phyloP scores from a whole-genome alignment of 2,329 filamentous ascomycete species.

The Fusarium fujikuroi region DNA sequence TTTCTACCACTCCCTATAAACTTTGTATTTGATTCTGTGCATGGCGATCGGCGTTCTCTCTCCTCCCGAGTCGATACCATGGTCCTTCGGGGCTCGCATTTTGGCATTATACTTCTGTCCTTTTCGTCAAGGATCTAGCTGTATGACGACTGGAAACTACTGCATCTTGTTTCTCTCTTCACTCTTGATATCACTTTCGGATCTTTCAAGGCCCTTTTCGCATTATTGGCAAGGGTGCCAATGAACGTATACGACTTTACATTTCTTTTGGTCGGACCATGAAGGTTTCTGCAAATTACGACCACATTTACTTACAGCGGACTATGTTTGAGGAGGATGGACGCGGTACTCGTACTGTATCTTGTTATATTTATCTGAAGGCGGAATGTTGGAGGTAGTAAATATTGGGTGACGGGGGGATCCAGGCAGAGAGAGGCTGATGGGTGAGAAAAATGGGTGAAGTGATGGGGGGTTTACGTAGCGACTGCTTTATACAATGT shows the following conservation, averaged over 20 bases:
- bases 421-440: constrained; percentile 24
- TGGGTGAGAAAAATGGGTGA: constrained; percentile 31
- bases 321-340: constrained; percentile 39
- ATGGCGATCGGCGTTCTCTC: constrained; percentile 54
- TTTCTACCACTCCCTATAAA: constrained; percentile 37
- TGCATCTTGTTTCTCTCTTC: constrained; percentile 9
- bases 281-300: constrained; percentile 16
- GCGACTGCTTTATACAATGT: constrained; percentile 53
- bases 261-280: constrained; percentile 26
- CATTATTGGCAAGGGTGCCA: constrained; percentile 7
- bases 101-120: constrained; percentile 4
- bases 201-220: not conserved
- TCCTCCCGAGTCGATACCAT: constrained; percentile 36
- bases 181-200: constrained; percentile 14
- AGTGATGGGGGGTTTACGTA: constrained; percentile 25
- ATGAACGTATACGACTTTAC: constrained; percentile 23
- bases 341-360: constrained; percentile 15
- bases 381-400: not conserved
- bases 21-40: constrained; percentile 45
- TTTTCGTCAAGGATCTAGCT: not conserved
- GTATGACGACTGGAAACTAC: not conserved
- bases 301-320: constrained; percentile 32
- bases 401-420: constrained; percentile 8
- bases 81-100: constrained; percentile 20
- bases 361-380: constrained; percentile 16